A percentile compares a stretch with the other conserved stretches of the same genome.
Conservation (phyloP, 2,329 filamentous ascomycete genomes). For the Pyricularia sp. region DNA sequence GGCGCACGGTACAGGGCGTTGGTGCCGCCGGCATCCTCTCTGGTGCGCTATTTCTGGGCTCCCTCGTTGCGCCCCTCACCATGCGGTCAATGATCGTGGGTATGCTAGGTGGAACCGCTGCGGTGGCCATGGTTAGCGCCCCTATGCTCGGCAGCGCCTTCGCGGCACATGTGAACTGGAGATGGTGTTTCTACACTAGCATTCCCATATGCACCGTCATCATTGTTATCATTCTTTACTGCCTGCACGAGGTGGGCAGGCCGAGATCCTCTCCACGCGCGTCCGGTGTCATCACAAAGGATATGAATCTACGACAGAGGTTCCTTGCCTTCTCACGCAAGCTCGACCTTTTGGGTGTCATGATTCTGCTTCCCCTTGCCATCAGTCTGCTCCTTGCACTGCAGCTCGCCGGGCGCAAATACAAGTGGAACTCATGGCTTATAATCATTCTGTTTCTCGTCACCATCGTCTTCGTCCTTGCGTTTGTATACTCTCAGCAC, state of each 20-base stretch:
- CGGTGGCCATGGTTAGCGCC: slow-evolving; percentile 18
- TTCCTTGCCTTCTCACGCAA: slow-evolving; percentile 35
- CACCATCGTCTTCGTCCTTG: slow-evolving; percentile 13
- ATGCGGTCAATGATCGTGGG: slow-evolving; percentile 13
- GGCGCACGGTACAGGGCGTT: slow-evolving; percentile 40
- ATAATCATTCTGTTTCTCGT: slow-evolving; percentile 27
- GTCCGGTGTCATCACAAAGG: neutral
- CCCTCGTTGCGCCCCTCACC: slow-evolving; percentile 16
- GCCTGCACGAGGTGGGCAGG: slow-evolving; percentile 9
- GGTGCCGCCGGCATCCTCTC: slow-evolving; percentile 42
- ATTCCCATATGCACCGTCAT: slow-evolving; percentile 24
- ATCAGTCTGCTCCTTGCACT: slow-evolving; percentile 37
- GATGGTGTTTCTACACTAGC: slow-evolving; percentile 29
- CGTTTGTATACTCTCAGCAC: slow-evolving; percentile 4
- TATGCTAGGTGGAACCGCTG: slow-evolving; percentile 10
- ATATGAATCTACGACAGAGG: slow-evolving; percentile 9
- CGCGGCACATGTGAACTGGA: slow-evolving; percentile 22
- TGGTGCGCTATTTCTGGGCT: slow-evolving; percentile 32
- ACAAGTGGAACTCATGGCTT: slow-evolving; percentile 26
- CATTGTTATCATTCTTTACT: slow-evolving; percentile 12
- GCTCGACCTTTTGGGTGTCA: slow-evolving; percentile 10
- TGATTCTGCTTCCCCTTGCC: slow-evolving; percentile 18
- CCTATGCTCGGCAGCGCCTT: slow-evolving; percentile 27
- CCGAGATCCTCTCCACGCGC: neutral
- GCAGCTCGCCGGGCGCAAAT: slow-evolving; percentile 34